Evolutionary conservation across 345 rosid genomes (phyloP).

Genomic region (Noccaea caerulescens): DNA sequence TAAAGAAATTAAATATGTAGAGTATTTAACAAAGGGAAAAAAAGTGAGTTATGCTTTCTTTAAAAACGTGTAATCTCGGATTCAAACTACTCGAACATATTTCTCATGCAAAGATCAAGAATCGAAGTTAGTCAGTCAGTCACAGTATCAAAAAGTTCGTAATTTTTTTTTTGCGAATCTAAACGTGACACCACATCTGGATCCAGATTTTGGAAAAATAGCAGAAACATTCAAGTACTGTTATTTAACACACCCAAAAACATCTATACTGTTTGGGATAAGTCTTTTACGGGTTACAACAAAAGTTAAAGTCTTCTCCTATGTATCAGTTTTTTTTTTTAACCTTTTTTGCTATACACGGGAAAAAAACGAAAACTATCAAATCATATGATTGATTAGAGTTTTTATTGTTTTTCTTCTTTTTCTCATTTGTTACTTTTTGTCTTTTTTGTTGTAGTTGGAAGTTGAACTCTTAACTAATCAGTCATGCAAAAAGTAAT

Average conservation of each 20-base stretch:
- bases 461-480: constrained; percentile 28
- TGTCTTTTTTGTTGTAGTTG: constrained; percentile 29
- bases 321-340: neutral
- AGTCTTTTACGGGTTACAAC: constrained; percentile 29
- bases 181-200: neutral
- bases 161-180: neutral
- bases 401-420: constrained; percentile 3
- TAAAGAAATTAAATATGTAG: neutral
- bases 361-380: constrained; percentile 42
- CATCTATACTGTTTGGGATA: constrained; percentile 36
- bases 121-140: neutral
- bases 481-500: neutral
- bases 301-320: constrained; percentile 32
- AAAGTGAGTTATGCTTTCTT: neutral
- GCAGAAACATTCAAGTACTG: constrained; percentile 11
- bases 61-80: neutral
- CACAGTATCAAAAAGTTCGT: neutral
- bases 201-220: neutral
- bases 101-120: neutral
- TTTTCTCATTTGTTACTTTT: constrained; percentile 23
- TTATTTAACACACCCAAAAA: neutral
- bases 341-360: constrained; percentile 3
- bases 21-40: neutral
- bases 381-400: constrained; percentile 40
- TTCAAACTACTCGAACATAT: constrained; percentile 1